Evolutionary conservation across 1,284 basidiomycete species (phyloP).

Genomic region (Neonothopanus nambi): DNA sequence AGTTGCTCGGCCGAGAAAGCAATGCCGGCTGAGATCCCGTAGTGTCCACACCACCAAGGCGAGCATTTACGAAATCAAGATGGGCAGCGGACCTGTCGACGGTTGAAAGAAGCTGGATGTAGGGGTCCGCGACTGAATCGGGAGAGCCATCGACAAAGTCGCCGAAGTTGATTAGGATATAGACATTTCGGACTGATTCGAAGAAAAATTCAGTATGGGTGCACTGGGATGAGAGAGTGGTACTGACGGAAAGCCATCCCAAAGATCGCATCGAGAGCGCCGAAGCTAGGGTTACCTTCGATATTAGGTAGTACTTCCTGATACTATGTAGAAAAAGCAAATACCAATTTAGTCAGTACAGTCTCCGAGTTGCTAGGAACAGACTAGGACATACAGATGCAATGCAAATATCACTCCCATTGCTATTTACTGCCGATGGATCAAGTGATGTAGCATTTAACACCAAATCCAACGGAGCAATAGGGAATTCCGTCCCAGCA

Average conservation of each 20-base stretch:
- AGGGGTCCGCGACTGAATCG: neutral
- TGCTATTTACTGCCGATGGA: too few relatives aligned
- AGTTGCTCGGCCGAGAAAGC: too few relatives aligned
- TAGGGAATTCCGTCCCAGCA: slow-evolving; percentile 4
- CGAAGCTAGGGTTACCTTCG: neutral
- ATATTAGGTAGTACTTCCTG: neutral
- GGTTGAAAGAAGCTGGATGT: neutral
- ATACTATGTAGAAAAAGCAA: neutral
- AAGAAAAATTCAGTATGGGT: neutral
- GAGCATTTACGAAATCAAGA: neutral
- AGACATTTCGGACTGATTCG: neutral
- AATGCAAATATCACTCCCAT: neutral
- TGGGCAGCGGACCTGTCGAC: neutral
- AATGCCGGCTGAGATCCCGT: neutral
- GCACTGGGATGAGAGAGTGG: neutral
- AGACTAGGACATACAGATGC: neutral
- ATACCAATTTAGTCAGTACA: neutral
- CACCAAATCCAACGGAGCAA: neutral
- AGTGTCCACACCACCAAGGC: neutral
- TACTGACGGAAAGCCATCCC: neutral
- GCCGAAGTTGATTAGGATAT: neutral
- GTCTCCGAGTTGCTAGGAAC: too few relatives aligned
- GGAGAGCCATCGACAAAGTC: neutral
- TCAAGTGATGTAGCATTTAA: neutral
- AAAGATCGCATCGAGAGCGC: too few relatives aligned